Evolutionary conservation across 805 yeast genomes (phyloP).

Genomic region (Saturnispora saitoi): DNA sequence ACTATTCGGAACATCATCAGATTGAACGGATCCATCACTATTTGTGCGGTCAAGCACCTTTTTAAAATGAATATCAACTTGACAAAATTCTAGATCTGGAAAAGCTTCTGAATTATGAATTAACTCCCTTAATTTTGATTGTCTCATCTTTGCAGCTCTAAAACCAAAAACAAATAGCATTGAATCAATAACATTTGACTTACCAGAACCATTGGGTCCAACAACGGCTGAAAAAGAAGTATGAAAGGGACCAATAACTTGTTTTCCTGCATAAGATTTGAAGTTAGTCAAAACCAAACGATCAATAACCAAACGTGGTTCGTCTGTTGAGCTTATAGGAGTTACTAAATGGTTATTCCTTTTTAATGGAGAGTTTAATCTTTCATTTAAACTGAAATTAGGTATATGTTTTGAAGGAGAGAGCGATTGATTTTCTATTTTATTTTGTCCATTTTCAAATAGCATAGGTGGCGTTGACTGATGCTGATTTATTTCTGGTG

Average conservation of each 20-base stretch:
- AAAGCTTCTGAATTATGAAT: conserved; percentile 82
- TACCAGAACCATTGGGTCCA: conserved; percentile 98
- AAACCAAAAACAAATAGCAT: conserved; percentile 96
- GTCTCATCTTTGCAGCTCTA: conserved; percentile 94
- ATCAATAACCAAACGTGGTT: conserved; percentile 60
- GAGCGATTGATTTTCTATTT: not conserved
- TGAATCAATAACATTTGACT: conserved; percentile 96
- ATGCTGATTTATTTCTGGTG: not conserved
- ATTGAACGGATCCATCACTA: conserved; percentile 11
- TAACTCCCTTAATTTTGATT: conserved; percentile 82
- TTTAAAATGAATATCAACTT: conserved; percentile 84
- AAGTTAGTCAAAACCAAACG: conserved; percentile 72
- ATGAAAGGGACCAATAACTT: conserved; percentile 90
- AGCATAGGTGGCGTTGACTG: not conserved
- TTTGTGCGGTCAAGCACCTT: conserved; percentile 52
- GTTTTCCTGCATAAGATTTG: conserved; percentile 92
- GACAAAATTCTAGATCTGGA: conserved; percentile 62
- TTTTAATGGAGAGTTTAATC: not conserved
- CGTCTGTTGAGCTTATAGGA: not conserved
- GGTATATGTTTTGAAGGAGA: not conserved
- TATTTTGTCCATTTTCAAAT: not conserved
- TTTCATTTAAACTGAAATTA: conserved; percentile 1
- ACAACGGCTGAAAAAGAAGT: conserved; percentile 93
- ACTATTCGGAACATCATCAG: conserved; percentile 35
- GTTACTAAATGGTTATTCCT: not conserved